phyloP scores from a whole-genome alignment of 768 basidiomycete species.

The Tylopilus subfusipes region DNA sequence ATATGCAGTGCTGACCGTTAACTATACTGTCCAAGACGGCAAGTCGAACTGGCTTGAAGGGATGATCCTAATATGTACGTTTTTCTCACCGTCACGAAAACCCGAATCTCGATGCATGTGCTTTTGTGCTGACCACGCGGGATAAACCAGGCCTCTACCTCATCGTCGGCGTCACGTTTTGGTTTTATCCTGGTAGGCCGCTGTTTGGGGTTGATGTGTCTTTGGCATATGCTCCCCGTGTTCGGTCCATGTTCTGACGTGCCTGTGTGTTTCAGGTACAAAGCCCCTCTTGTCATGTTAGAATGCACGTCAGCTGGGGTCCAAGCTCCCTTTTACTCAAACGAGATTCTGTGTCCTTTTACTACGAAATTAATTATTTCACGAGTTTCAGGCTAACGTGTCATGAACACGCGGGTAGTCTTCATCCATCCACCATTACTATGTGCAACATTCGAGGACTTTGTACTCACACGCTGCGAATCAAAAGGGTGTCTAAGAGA shows the following conservation, averaged over 20 bases:
- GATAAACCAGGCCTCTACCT: slow-evolving; percentile 44
- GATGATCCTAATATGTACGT: slow-evolving; percentile 64
- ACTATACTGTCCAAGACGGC: slow-evolving; percentile 81
- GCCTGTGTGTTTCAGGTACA: not conserved
- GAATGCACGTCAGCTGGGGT: not conserved
- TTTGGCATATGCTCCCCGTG: too few relatives aligned
- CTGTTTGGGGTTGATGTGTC: not conserved
- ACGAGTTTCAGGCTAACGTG: not conserved
- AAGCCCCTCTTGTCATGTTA: not conserved
- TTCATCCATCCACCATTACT: too few relatives aligned
- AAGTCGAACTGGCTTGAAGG: slow-evolving; percentile 95
- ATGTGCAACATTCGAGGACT: not conserved
- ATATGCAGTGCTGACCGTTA: slow-evolving; percentile 70
- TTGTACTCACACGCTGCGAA: not conserved
- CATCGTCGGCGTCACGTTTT: slow-evolving; percentile 53
- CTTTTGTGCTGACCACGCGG: slow-evolving; percentile 1
- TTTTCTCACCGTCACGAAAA: too few relatives aligned
- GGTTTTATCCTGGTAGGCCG: slow-evolving; percentile 48
- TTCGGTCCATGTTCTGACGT: slow-evolving; percentile 2
- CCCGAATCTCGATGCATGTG: not conserved
- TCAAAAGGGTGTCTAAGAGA: not conserved
- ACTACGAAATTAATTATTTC: not conserved
- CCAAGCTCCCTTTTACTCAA: not conserved
- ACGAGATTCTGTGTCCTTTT: too few relatives aligned
- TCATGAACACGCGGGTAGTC: not conserved